Base-by-base conservation (phyloP, 2,329 filamentous ascomycete genomes). In the Colletotrichum eleusines region DNA sequence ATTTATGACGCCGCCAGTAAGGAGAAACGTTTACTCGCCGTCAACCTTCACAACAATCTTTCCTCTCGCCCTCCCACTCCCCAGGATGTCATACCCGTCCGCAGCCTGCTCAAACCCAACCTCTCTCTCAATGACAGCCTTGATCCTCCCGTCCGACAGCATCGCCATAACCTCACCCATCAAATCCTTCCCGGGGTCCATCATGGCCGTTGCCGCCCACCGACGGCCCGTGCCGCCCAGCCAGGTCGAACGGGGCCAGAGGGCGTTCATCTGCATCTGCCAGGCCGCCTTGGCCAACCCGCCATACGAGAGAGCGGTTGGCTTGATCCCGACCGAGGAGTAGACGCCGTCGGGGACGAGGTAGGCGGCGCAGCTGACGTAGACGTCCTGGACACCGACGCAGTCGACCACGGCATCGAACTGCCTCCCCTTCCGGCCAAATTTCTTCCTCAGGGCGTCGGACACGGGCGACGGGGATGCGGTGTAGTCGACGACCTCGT, bases 381-480 rank as follows among this genome's bases (percentile, higher is more conserved):
- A 88, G 26, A 88, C 77, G 2, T 82, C 75, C 55, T 87, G 84
- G 28, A 81, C 81, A 16, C 87, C 86, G 5, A 84, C 80, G 54
- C 83, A 84, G 73, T 89, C 87, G 54, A 87, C 80, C 62, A 88
- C 82, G 53, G 82, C 74, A 74, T 87, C 80, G 54, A 84, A 81
- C 0, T 78, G 71, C n/a, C 73, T 53, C 26, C 59, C 66, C 60
- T 57, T 57, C 8, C 18, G 16, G 3, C 63, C 51, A 2, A 71
- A 71, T 38, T 18, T 68, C 51, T 58, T 28, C 44, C n/a, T 57
- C 58, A 71, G 12, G 7, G 16, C 18, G 2, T 26, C 31, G 1
- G 68, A 71, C 2, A 58, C 63, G 0, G 9, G 42, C 48, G 31
- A 33, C 18, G 65, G 5, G 11, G 44, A 7, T 2, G 57, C 26